A percentile compares a stretch with the other conserved stretches of the same genome.
Evolutionary conservation across 257 asterid genomes (phyloP).

Genomic region (Ligustrum vulgare): DNA sequence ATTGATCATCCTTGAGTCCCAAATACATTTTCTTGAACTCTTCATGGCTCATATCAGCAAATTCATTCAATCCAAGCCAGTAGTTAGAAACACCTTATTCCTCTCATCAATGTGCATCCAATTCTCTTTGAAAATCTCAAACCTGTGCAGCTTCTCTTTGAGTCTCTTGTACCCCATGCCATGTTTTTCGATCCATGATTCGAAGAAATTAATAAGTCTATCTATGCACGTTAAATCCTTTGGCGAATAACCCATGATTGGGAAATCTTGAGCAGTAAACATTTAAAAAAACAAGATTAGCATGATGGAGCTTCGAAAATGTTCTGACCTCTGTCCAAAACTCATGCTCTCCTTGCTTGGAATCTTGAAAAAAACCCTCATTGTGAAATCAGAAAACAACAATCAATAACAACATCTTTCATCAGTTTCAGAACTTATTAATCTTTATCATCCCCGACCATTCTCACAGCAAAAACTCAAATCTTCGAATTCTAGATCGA

Average conservation of each 20-base stretch:
- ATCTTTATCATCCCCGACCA: too few relatives aligned
- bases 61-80: conserved; percentile 65
- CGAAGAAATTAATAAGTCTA: conserved; percentile 51
- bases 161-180: conserved; percentile 49
- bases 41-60: conserved; percentile 64
- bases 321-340: too few relatives aligned
- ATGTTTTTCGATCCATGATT: conserved; percentile 57
- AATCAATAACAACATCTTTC: too few relatives aligned
- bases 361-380: too few relatives aligned
- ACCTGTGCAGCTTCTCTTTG: conserved; percentile 60
- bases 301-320: too few relatives aligned
- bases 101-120: conserved; percentile 59
- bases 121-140: conserved; percentile 63
- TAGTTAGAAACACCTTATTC: conserved; percentile 48
- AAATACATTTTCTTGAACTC: conserved; percentile 57
- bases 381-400: too few relatives aligned
- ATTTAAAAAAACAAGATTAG: too few relatives aligned
- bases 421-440: too few relatives aligned
- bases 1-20: conserved; percentile 46
- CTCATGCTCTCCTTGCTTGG: too few relatives aligned
- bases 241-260: conserved; percentile 60
- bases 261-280: conserved; percentile 43
- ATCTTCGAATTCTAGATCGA: too few relatives aligned
- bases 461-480: too few relatives aligned
- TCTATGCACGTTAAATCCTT: conserved; percentile 51